phyloP scores from a whole-genome alignment of 441 rosid species.

The Gossypium schwendimanii region DNA sequence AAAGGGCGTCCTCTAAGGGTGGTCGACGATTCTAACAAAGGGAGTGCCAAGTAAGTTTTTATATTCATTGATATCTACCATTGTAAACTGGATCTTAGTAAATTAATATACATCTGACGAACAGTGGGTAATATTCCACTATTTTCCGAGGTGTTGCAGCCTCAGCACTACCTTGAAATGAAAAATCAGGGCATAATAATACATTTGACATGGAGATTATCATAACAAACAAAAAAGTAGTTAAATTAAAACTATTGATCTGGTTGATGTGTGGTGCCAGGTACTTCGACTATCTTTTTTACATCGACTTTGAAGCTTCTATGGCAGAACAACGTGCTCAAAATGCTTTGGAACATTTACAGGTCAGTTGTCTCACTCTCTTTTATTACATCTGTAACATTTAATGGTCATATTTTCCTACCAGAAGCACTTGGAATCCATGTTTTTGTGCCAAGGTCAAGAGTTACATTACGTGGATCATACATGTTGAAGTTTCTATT shows the following conservation, averaged over 20 bases:
- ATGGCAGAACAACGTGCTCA: constrained; percentile 89
- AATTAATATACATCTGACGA: neutral
- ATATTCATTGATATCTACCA: neutral
- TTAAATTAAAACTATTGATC: neutral
- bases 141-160: neutral
- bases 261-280: constrained; percentile 34
- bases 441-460: no score
- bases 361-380: constrained; percentile 37
- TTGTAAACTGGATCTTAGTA: neutral
- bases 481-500: neutral
- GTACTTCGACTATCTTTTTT: constrained; percentile 87
- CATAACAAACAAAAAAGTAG: neutral
- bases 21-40: constrained; percentile 70
- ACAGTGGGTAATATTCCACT: neutral
- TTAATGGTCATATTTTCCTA: neutral
- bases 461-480: neutral
- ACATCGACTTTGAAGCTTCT: constrained; percentile 85
- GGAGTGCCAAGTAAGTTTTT: constrained; percentile 64
- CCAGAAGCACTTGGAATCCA: neutral
- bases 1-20: constrained; percentile 60
- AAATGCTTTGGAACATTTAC: constrained; percentile 65
- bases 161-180: neutral
- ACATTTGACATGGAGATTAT: neutral
- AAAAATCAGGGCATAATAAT: neutral
- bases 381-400: neutral